These are phyloP conservation scores for Silene uniflora DNA, from an alignment of 148 eudicot genomes.

Conservation along the genomic window DNA sequence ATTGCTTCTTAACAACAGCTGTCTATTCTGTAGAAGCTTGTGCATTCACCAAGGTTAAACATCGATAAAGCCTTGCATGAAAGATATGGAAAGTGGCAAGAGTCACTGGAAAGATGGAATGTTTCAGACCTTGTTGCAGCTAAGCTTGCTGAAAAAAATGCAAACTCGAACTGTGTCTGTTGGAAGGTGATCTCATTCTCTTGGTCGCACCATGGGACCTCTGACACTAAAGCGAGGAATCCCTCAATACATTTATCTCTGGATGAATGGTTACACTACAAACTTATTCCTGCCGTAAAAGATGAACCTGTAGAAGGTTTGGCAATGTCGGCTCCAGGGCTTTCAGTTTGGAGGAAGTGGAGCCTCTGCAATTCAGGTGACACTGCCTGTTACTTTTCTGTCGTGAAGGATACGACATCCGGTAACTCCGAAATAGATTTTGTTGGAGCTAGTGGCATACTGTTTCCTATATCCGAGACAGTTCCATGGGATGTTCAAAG, in stretches of 20 bases:
- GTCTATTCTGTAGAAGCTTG: slow-evolving; percentile 42
- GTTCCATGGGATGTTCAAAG: slow-evolving; percentile 62
- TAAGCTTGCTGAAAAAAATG: slow-evolving; percentile 48
- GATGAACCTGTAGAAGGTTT: slow-evolving; percentile 36
- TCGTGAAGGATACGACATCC: slow-evolving; percentile 40
- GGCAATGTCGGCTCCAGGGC: slow-evolving; percentile 52
- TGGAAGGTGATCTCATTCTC: slow-evolving; percentile 71
- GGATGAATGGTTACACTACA: slow-evolving; percentile 64
- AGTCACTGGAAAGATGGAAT: slow-evolving; percentile 67
- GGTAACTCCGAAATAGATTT: slow-evolving; percentile 37
- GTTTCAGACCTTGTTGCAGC: slow-evolving; percentile 63
- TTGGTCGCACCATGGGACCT: slow-evolving; percentile 21
- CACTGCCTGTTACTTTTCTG: slow-evolving; percentile 58
- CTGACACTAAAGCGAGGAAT: slow-evolving; percentile 19
- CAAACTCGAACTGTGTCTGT: slow-evolving; percentile 61
- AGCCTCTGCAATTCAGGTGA: slow-evolving; percentile 28
- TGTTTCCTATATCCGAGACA: slow-evolving; percentile 57
- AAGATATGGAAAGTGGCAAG: slow-evolving; percentile 57
- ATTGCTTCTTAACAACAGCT: slow-evolving; percentile 14
- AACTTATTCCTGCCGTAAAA: slow-evolving; percentile 56
- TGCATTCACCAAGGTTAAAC: slow-evolving; percentile 40
- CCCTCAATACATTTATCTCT: slow-evolving; percentile 30
- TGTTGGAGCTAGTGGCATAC: slow-evolving; percentile 57
- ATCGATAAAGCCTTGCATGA: slow-evolving; percentile 55
- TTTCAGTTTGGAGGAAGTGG: slow-evolving; percentile 89